phyloP scores from a whole-genome alignment of 1,284 basidiomycete genomes.

The Leccinum griseonigrum region DNA sequence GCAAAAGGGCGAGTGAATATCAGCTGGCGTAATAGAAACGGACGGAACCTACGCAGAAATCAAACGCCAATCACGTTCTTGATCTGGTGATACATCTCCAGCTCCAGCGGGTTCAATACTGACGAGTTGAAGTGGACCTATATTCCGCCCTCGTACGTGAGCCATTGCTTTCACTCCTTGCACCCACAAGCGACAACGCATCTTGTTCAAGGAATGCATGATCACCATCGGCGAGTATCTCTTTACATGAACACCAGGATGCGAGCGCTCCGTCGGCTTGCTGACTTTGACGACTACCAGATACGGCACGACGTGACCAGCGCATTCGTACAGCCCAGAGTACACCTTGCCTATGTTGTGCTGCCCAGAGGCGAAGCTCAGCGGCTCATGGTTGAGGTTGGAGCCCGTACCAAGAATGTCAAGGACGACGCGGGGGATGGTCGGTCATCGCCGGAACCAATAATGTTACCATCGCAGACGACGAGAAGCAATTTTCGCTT shows the following conservation, averaged over 20 bases:
- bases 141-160: background rate
- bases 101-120: slow-evolving; percentile 72
- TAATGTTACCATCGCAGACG: slow-evolving; percentile 98
- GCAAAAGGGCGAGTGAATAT: background rate
- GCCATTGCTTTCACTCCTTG: background rate
- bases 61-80: slow-evolving; percentile 98
- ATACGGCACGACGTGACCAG: no score
- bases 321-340: no score
- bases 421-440: slow-evolving; percentile 93
- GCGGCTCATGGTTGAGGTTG: slow-evolving; percentile 90
- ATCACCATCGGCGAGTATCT: no score
- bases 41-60: slow-evolving; percentile 75
- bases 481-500: slow-evolving; percentile 83
- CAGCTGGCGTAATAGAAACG: background rate
- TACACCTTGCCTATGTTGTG: no score
- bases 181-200: background rate
- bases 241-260: slow-evolving; percentile 75
- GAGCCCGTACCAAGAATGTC: slow-evolving; percentile 96
- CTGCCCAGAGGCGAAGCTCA: slow-evolving; percentile 77
- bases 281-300: slow-evolving; percentile 84
- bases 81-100: slow-evolving; percentile 73
- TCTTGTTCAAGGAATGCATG: no score
- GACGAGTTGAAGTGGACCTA: slow-evolving; percentile 75
- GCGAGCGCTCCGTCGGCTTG: slow-evolving; percentile 89
- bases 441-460: slow-evolving; percentile 92